Base-by-base conservation (phyloP, 768 basidiomycete species). In the Lentinula edodes region DNA sequence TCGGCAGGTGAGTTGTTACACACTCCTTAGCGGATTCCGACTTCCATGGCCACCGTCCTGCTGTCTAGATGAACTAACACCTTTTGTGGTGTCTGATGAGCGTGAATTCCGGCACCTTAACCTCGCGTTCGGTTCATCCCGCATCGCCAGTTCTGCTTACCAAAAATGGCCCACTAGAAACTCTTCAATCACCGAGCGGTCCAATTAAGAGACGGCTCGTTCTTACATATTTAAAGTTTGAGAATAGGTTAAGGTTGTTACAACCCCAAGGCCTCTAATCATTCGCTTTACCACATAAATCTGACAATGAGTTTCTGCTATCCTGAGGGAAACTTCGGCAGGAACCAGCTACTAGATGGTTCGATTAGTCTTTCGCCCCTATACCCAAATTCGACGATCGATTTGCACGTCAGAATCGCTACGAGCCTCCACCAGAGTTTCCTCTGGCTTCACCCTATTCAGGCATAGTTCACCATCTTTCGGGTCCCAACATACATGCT, bases 341-440 rank as follows among this genome's bases (percentile, higher is more conserved):
- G 88, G 87, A 90, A 90, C 87, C 87, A 90, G 88, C 88, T 88
- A 90, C 87, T 89, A 89, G 78, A 90, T 88, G 88, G 88, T 89
- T 90, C 87, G 87, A 91, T 91, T 90, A 88, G 89, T 91, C 90
- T 91, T 91, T 91, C 87, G 86, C 89, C 90, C 89, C 89, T 90
- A 91, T 90, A 90, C 89, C 88, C 89, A 90, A 89, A 87, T 91
- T 89, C 80, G 86, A 90, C 89, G 86, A 91, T 90, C 86, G 88
- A 91, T 91, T 91, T 91, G 90, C 90, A 91, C 87, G 87, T 90
- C 90, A 91, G 90, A 90, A 91, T 87, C 85, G 88, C 90, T 91
- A 88, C 86, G 85, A 89, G 87, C 89, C 87, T 90, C 89, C 89
- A 91, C 88, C 89, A 90, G 89, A 89, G 90, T 91, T 91, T 91